Evolutionary conservation across 2,329 filamentous ascomycete genomes (phyloP), one percentile per base, ranked within the genome.

Genomic region (Fusarium tupiense): DNA sequence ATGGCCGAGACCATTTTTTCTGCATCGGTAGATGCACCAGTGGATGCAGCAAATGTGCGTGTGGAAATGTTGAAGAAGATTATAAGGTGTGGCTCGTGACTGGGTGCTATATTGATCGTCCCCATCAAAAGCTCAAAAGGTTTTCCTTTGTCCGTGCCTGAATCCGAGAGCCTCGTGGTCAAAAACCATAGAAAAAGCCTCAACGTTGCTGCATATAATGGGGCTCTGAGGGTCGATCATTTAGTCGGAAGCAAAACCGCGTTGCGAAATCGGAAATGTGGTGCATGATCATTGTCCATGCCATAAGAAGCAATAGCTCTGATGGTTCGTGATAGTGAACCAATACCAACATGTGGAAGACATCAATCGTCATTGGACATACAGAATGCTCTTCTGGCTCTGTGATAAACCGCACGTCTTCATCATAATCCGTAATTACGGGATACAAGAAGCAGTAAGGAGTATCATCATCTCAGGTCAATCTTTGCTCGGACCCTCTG

Each of bases 401-500:
- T 61, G 70, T 26, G 24, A 56, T 56, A 44, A 66, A 61, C 53
- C 46, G 38, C 56, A 44, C 33, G 66, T 33, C 54, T 19, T n/a
- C 26, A 29, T 38, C 40, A n/a, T 43, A 71, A 37, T 33, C 41
- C 43, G 54, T 38, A 67, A 67, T 56, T 67, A 71, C 67, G 40
- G 56, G 53, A 43, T 41, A 44, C 53, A 68, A 63, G 41, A 26
- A 41, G 50, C 33, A 43, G 24, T 44, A 58, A 19, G 49, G 40
- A 54, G 52, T 40, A 56, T 40, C 40, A 38, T 54, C 40, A 53
- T 57, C 38, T 50, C 61, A 59, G 60, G 52, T 60, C 43, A 71
- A 43, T 44, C 47, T 72, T 72, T 68, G 72, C 72, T 74, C 72
- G 71, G 72, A 69, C 71, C 71, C 67, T 74, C 62, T 62, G 29